A percentile compares a stretch with the other conserved stretches of the same genome.
Conservation (phyloP, 768 basidiomycete species). For the Exidia glandulosa region DNA sequence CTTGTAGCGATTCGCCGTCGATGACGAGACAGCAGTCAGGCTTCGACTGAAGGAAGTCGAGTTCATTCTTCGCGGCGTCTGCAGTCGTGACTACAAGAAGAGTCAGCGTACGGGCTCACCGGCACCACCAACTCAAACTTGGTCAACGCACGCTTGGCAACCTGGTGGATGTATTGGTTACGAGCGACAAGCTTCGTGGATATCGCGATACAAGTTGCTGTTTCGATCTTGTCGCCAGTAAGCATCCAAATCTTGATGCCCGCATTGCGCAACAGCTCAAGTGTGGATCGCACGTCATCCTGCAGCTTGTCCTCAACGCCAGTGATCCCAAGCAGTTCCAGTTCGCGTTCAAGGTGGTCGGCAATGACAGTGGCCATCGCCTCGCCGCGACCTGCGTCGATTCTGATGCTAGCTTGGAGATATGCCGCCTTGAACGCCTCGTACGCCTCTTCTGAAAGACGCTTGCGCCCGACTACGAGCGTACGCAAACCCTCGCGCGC, state of each 20-base stretch:
- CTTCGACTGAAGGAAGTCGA: slow-evolving; percentile 91
- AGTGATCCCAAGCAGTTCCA: slow-evolving; percentile 87
- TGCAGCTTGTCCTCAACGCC: slow-evolving; percentile 99
- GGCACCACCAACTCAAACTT: slow-evolving; percentile 2
- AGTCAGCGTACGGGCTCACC: not conserved
- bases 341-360: slow-evolving; percentile 71
- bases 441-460: slow-evolving; percentile 58
- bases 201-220: slow-evolving; percentile 94
- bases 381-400: slow-evolving; percentile 65
- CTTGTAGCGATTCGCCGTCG: slow-evolving; percentile 93
- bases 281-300: slow-evolving; percentile 88
- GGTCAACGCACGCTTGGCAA: slow-evolving; percentile 66
- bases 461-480: slow-evolving; percentile 81
- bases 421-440: slow-evolving; percentile 59
- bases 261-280: slow-evolving; percentile 88
- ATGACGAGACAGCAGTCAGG: slow-evolving; percentile 97
- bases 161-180: slow-evolving; percentile 95
- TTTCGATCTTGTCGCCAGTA: slow-evolving; percentile 98
- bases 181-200: slow-evolving; percentile 92
- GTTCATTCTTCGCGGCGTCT: slow-evolving; percentile 72
- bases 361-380: slow-evolving; percentile 67
- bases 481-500: slow-evolving; percentile 92
- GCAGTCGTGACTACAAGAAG: slow-evolving; percentile 63
- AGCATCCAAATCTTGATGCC: slow-evolving; percentile 99
- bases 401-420: slow-evolving; percentile 65